Evolutionary conservation across 768 basidiomycete species (phyloP), one percentile per base, ranked within the genome.

Genomic region (Boletus speciosus): DNA sequence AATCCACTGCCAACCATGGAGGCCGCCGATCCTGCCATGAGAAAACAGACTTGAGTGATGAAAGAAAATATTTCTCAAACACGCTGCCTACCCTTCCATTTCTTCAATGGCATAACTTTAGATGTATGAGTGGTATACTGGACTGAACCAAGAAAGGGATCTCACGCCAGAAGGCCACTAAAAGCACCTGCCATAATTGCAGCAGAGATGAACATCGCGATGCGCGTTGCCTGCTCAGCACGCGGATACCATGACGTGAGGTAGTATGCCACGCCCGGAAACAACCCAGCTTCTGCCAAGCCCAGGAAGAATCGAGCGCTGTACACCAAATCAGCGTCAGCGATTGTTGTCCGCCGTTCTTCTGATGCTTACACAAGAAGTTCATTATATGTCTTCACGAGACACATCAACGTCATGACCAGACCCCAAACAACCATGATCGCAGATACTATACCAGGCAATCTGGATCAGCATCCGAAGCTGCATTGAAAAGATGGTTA

Each of bases 241-340:
- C 79, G 72, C 8, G 81, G 76, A 64, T 88, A 82, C 83, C 83
- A 86, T 45, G 79, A 66, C 3, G 80, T 80, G 31, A 83, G 63
- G 34, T 73, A 75, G 56, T 69, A 79, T 14, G 71, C 61, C 46
- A 76, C 62, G 4, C 73, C 73, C 0, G 75, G 72, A 47, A 73
- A 66, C 10, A 78, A 58, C 41, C 81, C 80, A 32, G 74, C 70
- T 56, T 80, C 80, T 21, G 76, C 67, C 38, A 78, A 52, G 16
- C 79, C 80, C 12, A 81, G 72, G 61, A 80, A 75, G 47, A 74
- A 10, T 14, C 78, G 67, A n/a, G 68, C 64, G 7, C 74, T 78
- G 53, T 9, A 32, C 14, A 29, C 6, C 27, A 47, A 37, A 51
- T 19, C 7, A 34, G 19, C 3, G 12, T 66, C 43, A 64, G 55